Conservation (phyloP, 1,139 yeast genomes). For the Yamadazyma conglobata region DNA sequence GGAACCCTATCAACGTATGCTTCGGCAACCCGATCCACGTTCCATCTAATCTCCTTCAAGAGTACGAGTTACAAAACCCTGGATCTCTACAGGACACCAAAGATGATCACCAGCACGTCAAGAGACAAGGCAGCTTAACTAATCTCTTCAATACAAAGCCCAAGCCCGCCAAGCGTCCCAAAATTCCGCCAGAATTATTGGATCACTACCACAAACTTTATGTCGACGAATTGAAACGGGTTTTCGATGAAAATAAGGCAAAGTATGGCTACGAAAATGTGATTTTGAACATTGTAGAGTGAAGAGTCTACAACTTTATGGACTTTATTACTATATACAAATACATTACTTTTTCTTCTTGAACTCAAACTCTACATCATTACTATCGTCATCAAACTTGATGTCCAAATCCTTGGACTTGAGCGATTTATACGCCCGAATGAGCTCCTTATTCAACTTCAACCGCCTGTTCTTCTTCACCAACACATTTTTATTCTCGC, state of each 20-base stretch:
- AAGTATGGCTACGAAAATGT: constrained; percentile 53
- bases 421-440: constrained; percentile 24
- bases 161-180: constrained; percentile 17
- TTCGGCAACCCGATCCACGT: constrained; percentile 80
- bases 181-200: constrained; percentile 44
- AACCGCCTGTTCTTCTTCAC: constrained; percentile 23
- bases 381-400: constrained; percentile 10
- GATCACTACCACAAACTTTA: constrained; percentile 73
- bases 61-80: constrained; percentile 29
- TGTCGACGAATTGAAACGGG: constrained; percentile 58
- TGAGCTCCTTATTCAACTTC: constrained; percentile 28
- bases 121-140: constrained; percentile 7
- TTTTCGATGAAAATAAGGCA: constrained; percentile 69
- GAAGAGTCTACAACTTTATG: neutral
- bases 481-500: constrained; percentile 16
- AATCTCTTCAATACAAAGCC: constrained; percentile 9
- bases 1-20: constrained; percentile 76
- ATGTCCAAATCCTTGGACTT: constrained; percentile 15
- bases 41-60: constrained; percentile 42
- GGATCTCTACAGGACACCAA: constrained; percentile 16
- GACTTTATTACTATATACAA: constrained; percentile 4
- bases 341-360: constrained; percentile 5
- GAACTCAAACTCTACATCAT: constrained; percentile 14
- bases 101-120: constrained; percentile 9
- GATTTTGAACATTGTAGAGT: constrained; percentile 45